phyloP scores from a whole-genome alignment of 1,139 yeast species.

The Suhomyces chickasaworum region DNA sequence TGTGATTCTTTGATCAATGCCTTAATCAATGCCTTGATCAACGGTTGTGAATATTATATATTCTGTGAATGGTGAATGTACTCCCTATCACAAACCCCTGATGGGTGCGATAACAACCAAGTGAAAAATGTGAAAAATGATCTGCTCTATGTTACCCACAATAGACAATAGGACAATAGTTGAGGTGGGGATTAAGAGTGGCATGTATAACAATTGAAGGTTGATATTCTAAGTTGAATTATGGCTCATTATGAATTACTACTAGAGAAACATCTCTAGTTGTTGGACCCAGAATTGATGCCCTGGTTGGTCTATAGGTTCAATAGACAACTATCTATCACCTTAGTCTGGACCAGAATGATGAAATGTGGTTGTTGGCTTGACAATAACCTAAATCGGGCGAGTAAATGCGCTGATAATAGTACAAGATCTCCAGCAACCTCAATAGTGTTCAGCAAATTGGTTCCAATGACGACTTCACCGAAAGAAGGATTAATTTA shows the following conservation, averaged over 20 bases:
- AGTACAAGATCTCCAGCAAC: background rate
- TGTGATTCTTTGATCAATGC: no score
- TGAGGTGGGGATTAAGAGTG: background rate
- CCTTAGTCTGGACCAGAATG: background rate
- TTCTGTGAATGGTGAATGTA: no score
- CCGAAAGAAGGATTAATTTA: no score
- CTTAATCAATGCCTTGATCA: slow-evolving; percentile 2
- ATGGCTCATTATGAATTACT: no score
- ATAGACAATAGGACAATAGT: background rate
- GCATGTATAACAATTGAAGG: background rate
- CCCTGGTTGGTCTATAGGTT: background rate
- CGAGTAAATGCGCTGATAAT: background rate
- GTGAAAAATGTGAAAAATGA: slow-evolving; percentile 1
- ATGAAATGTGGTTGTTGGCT: background rate
- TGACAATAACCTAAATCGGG: background rate
- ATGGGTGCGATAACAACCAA: slow-evolving; percentile 2
- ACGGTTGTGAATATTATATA: slow-evolving; percentile 9
- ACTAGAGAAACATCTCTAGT: no score
- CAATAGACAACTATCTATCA: background rate
- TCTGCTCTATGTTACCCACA: background rate
- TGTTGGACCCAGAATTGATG: background rate
- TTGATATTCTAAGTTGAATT: no score
- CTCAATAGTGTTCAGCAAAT: background rate
- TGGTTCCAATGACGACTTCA: background rate
- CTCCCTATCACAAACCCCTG: slow-evolving; percentile 5